Conservation (phyloP, 225 moss, liverwort and hornwort genomes). For the Straminergon stramineum region DNA sequence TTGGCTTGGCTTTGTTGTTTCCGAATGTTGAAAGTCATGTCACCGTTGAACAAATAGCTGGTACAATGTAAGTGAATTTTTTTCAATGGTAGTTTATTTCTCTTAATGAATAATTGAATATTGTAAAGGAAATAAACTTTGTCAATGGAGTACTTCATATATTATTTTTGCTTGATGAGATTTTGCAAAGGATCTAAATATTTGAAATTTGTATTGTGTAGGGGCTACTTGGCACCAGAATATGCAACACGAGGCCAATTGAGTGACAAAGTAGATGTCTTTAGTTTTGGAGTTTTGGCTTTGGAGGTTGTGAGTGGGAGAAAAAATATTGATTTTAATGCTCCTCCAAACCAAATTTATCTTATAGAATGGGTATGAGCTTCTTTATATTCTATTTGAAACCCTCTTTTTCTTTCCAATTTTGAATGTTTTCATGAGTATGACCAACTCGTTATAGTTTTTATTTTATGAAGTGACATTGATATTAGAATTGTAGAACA, state of each 20-base stretch:
- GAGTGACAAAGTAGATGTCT: slow-evolving; percentile 50
- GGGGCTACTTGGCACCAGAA: slow-evolving; percentile 41
- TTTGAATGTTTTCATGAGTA: accelerated
- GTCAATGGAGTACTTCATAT: no score
- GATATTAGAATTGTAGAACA: accelerated
- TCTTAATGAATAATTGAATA: neutral
- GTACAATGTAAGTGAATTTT: slow-evolving; percentile 9
- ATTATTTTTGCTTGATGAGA: neutral
- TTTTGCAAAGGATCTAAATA: neutral
- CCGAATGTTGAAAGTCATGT: slow-evolving; percentile 4
- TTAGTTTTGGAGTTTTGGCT: slow-evolving; percentile 42
- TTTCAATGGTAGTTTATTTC: no score
- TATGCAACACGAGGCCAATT: slow-evolving; percentile 50
- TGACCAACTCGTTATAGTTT: accelerated
- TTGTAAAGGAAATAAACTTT: accelerated
- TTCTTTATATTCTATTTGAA: neutral
- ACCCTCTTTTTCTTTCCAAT: neutral
- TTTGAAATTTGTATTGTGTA: neutral
- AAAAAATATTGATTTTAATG: slow-evolving; percentile 21
- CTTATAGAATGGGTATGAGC: slow-evolving; percentile 45
- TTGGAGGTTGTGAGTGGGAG: slow-evolving; percentile 52
- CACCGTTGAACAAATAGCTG: neutral
- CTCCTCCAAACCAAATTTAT: slow-evolving; percentile 21
- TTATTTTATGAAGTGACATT: neutral
- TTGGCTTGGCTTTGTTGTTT: slow-evolving; percentile 32